These are phyloP conservation scores for Skeletonema costatum DNA, from an alignment of 108 stramenopile genomes.

Conservation along the genomic window DNA sequence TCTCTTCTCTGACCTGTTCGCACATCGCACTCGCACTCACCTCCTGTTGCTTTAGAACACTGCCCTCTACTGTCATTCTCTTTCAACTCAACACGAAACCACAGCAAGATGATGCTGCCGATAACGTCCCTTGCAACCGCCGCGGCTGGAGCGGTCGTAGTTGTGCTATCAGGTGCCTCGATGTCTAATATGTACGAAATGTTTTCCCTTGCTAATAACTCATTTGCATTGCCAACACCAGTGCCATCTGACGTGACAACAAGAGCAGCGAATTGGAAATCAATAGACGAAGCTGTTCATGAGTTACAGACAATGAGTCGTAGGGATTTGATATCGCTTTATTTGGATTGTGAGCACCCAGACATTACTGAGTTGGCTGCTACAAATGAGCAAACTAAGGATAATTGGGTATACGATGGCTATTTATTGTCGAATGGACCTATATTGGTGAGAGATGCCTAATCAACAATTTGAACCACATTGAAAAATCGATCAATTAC, in stretches of 20 bases:
- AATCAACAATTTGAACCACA: background rate
- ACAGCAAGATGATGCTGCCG: constrained; percentile 22
- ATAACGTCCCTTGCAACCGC: background rate
- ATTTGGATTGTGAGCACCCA: constrained; percentile 21
- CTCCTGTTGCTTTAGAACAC: too few species aligned
- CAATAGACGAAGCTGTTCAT: constrained; percentile 12
- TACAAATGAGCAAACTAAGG: background rate
- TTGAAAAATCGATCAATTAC: background rate
- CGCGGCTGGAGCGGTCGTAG: constrained; percentile 7
- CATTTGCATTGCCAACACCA: background rate
- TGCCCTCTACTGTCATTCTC: too few species aligned
- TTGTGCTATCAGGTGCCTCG: constrained; percentile 21
- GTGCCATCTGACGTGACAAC: background rate
- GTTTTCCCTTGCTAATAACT: constrained; percentile 1
- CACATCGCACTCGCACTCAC: too few species aligned
- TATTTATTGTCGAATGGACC: constrained; percentile 32
- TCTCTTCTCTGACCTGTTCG: too few species aligned
- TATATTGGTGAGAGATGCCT: constrained; percentile 18
- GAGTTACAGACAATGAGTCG: constrained; percentile 17
- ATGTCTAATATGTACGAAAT: constrained; percentile 31
- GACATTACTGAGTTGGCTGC: constrained; percentile 1
- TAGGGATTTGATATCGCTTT: constrained; percentile 23
- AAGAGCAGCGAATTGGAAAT: constrained; percentile 12
- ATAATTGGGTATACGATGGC: constrained; percentile 20
- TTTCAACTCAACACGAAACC: background rate